phyloP scores from a whole-genome alignment of 495 filamentous ascomycete genomes.

The Penicillium salamii region DNA sequence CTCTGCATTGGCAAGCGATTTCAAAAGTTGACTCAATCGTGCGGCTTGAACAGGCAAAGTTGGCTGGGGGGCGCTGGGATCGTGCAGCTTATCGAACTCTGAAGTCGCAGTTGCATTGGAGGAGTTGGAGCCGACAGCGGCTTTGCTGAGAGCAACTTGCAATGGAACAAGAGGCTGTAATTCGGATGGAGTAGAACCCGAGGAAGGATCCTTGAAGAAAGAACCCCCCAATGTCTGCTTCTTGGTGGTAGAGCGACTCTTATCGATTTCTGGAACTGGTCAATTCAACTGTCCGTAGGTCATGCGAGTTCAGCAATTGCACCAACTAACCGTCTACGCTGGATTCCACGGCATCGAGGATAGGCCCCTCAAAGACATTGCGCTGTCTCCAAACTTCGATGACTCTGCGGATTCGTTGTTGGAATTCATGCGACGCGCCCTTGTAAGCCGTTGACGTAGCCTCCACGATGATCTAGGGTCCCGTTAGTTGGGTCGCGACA shows the following conservation, averaged over 20 bases:
- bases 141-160: conserved; percentile 70
- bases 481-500: conserved; percentile 18
- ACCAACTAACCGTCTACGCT: conserved; percentile 65
- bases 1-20: conserved; percentile 86
- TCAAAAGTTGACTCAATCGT: conserved; percentile 79
- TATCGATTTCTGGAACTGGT: conserved; percentile 67
- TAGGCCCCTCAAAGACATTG: conserved; percentile 74
- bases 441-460: conserved; percentile 82
- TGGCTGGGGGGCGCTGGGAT: conserved; percentile 61
- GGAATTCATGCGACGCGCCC: conserved; percentile 76
- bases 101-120: conserved; percentile 64
- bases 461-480: conserved; percentile 70
- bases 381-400: conserved; percentile 92
- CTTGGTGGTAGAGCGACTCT: conserved; percentile 60
- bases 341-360: conserved; percentile 74
- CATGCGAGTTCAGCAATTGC: not conserved
- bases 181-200: conserved; percentile 66
- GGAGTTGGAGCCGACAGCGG: conserved; percentile 57
- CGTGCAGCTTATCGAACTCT: conserved; percentile 79
- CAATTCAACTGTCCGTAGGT: conserved; percentile 4
- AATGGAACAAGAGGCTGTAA: conserved; percentile 69
- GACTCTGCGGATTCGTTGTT: conserved; percentile 81
- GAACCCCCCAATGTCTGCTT: conserved; percentile 69
- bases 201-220: conserved; percentile 55
- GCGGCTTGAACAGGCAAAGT: conserved; percentile 88